phyloP scores from a whole-genome alignment of 1,284 basidiomycete genomes.

The Takashimella koratensis region DNA sequence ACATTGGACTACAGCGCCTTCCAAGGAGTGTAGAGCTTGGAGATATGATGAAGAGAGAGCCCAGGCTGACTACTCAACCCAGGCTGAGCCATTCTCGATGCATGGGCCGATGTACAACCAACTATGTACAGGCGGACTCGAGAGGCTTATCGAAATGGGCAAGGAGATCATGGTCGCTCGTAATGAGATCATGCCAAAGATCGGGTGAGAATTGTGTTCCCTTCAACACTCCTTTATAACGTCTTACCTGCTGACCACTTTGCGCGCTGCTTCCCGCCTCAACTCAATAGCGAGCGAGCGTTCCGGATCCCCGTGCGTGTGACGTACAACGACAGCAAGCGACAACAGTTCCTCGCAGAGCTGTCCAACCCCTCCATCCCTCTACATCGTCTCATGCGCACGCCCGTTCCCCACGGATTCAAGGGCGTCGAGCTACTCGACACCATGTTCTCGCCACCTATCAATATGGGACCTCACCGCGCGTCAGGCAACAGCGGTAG shows the following conservation, averaged over 20 bases:
- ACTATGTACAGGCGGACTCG: constrained; percentile 55
- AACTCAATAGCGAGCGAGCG: constrained; percentile 57
- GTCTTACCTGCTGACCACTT: constrained; percentile 4
- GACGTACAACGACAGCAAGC: constrained; percentile 83
- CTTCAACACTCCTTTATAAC: background rate
- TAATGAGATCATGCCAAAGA: constrained; percentile 39
- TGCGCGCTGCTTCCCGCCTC: background rate
- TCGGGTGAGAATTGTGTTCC: constrained; percentile 27
- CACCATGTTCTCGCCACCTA: constrained; percentile 59
- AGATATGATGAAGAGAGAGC: background rate
- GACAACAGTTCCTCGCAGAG: constrained; percentile 84
- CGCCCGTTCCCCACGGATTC: constrained; percentile 87
- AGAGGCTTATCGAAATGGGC: constrained; percentile 72
- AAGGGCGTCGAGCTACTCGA: constrained; percentile 90
- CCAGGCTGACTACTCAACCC: constrained; percentile 7
- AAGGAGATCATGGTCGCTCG: constrained; percentile 68
- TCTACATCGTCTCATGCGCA: constrained; percentile 72
- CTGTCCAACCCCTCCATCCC: constrained; percentile 86
- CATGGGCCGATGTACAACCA: constrained; percentile 55
- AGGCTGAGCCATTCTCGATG: constrained; percentile 57
- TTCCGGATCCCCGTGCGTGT: constrained; percentile 84
- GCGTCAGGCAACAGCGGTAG: constrained; percentile 10
- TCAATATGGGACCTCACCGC: constrained; percentile 7
- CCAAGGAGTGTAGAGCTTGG: background rate
- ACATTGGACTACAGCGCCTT: constrained; percentile 1